Evolutionary conservation across 768 basidiomycete species (phyloP), one percentile per base, ranked within the genome.

Genomic region (Nevesoporus exiguus): DNA sequence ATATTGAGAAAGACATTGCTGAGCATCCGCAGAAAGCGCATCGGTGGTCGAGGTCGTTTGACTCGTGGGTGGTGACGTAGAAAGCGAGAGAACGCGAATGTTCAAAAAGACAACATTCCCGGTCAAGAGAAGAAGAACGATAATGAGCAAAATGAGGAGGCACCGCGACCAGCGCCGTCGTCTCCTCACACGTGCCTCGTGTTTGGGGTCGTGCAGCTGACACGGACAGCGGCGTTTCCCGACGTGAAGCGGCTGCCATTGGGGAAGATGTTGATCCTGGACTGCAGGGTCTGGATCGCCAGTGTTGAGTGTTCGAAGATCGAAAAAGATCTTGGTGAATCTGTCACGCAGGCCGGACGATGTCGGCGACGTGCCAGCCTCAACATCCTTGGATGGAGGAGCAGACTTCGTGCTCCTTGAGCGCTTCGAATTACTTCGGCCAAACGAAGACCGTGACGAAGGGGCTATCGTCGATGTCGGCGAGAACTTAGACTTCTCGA

Each of bases 1-100:
- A 60, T 72, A 80, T 55, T 80, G 72, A 15, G 73, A 72, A 40
- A 80, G 60, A 60, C 79, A 80, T 60, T 76, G 72, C 55, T 74
- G 72, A 21, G 74, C 71, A 55, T 73, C 67, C 30, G 62, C 66
- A 24, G 77, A 75, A 36, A 79, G 70, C 3, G 52, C 46, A 19
- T 56, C n/a, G 6, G 70, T 45, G 15, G 61, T 62, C n/a, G 70
- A 63, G 3, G 63, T 59, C 15, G 67, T 55, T 37, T 66, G 51
- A 43, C 60, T 60, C 5, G 57, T 27, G 3, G 43, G 22, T 14
- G 61, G 36, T 27, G 62, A 54, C 7, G 43, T 39, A 43, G 56
- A 47, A 51, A 61, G 56, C 15, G 63, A 51, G 29, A 71, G 58
- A 43, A 75, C 62, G 49, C 72, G 73, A 22, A 73, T 50, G 60